Evolutionary conservation across 2,329 filamentous ascomycete species (phyloP).

Genomic region (Sclerotinia sclerotiorum): DNA sequence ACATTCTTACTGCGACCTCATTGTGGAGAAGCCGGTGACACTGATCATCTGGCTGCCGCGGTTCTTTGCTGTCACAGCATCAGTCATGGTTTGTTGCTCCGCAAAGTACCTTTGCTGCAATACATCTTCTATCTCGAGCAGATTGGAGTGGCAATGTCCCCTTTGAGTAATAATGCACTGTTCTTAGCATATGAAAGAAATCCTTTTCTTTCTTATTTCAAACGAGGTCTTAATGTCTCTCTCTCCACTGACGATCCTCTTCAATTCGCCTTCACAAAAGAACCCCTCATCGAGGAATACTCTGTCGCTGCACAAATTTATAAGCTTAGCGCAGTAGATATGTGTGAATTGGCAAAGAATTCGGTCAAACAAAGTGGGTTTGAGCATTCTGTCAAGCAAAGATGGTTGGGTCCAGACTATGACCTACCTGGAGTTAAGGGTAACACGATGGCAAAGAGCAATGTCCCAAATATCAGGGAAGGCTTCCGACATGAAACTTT

Average conservation of each 20-base stretch:
- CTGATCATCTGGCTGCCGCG: constrained; percentile 90
- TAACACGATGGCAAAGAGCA: constrained; percentile 93
- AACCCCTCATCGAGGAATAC: constrained; percentile 97
- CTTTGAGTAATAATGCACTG: constrained; percentile 93
- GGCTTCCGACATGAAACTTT: constrained; percentile 87
- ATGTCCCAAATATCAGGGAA: constrained; percentile 89
- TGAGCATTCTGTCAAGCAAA: constrained; percentile 81
- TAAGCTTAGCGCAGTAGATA: constrained; percentile 93
- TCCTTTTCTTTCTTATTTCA: constrained; percentile 94
- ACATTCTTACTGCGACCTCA: constrained; percentile 92
- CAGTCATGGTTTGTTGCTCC: constrained; percentile 86
- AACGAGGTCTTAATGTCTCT: constrained; percentile 90
- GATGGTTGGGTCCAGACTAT: constrained; percentile 84
- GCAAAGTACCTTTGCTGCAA: constrained; percentile 91
- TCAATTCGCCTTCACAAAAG: constrained; percentile 98
- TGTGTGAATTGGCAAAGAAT: constrained; percentile 97
- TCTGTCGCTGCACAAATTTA: constrained; percentile 98
- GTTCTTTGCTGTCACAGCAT: constrained; percentile 95
- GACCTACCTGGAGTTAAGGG: constrained; percentile 75
- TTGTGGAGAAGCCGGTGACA: constrained; percentile 95
- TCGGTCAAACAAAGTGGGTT: constrained; percentile 95
- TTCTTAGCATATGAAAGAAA: constrained; percentile 97
- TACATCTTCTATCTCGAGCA: constrained; percentile 98
- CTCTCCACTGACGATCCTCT: constrained; percentile 95
- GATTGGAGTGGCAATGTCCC: constrained; percentile 99